Conservation (phyloP, 495 filamentous ascomycete species). For the Daldinia grandis region DNA sequence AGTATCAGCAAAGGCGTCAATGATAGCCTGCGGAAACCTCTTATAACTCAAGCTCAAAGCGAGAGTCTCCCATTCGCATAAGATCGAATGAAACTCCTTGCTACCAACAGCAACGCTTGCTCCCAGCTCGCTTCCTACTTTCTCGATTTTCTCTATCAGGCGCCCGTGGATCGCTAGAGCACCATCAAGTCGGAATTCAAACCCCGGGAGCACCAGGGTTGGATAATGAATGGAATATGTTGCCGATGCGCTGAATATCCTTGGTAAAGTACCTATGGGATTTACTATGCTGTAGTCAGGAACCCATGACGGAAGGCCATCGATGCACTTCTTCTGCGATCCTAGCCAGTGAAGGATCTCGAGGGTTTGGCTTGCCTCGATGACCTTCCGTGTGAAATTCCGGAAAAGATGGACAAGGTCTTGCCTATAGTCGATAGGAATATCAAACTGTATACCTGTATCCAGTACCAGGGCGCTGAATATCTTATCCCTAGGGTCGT, state of each 20-base stretch:
- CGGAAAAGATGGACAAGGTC: constrained; percentile 6
- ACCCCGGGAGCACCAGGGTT: neutral
- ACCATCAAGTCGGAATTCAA: constrained; percentile 7
- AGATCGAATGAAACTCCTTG: neutral
- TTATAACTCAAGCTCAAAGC: constrained; percentile 7
- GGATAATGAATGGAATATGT: constrained; percentile 30
- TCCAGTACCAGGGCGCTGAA: constrained; percentile 10
- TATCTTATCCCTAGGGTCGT: constrained; percentile 25
- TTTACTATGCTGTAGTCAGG: constrained; percentile 24
- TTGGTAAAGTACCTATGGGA: constrained; percentile 19
- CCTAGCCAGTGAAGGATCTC: constrained; percentile 28
- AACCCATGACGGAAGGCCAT: constrained; percentile 29
- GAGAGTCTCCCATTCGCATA: constrained; percentile 16
- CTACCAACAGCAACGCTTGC: neutral
- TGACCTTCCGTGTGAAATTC: constrained; percentile 13
- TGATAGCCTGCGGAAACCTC: constrained; percentile 16
- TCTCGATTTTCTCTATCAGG: constrained; percentile 10
- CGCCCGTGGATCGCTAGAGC: constrained; percentile 7
- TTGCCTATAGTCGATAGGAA: constrained; percentile 1
- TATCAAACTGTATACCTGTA: neutral
- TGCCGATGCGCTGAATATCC: constrained; percentile 14
- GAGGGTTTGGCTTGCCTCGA: constrained; percentile 14
- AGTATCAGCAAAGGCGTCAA: constrained; percentile 25
- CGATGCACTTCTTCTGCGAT: neutral
- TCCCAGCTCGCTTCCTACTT: constrained; percentile 4